Conservation (phyloP, 2,329 filamentous ascomycete species). For the Xylaria sp. region DNA sequence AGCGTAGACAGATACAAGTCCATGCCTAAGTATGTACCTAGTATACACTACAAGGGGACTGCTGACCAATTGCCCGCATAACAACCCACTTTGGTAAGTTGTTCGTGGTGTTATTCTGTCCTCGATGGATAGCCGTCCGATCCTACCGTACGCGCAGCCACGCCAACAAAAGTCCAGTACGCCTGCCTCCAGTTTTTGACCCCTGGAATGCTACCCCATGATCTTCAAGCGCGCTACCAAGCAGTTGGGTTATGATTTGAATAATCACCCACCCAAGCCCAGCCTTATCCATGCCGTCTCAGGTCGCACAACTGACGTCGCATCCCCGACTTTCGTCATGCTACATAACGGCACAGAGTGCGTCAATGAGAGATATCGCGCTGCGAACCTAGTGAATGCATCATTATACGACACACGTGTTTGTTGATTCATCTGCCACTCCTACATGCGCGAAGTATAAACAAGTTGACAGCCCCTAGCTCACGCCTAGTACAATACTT, state of each 20-base stretch:
- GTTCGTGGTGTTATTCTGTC: background rate
- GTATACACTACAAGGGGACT: background rate
- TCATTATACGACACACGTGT: background rate
- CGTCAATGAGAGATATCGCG: background rate
- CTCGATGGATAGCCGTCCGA: background rate
- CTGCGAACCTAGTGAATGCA: background rate
- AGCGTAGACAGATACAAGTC: background rate
- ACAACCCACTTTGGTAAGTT: background rate
- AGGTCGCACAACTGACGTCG: background rate
- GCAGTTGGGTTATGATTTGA: conserved; percentile 16
- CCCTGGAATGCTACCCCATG: conserved; percentile 19
- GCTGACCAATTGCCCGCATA: background rate
- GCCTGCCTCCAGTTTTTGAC: background rate
- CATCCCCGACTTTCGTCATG: background rate
- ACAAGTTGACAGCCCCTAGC: background rate
- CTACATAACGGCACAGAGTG: background rate
- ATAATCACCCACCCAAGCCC: background rate
- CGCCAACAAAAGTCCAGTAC: conserved; percentile 23
- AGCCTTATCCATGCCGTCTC: background rate
- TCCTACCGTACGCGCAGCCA: background rate
- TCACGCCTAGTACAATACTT: background rate
- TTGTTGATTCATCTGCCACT: background rate
- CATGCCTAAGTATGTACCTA: background rate
- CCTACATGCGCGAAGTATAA: background rate
- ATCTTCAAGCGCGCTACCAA: conserved; percentile 25